Evolutionary conservation across 768 basidiomycete genomes (phyloP).

Genomic region (Saitozyma podzolica): DNA sequence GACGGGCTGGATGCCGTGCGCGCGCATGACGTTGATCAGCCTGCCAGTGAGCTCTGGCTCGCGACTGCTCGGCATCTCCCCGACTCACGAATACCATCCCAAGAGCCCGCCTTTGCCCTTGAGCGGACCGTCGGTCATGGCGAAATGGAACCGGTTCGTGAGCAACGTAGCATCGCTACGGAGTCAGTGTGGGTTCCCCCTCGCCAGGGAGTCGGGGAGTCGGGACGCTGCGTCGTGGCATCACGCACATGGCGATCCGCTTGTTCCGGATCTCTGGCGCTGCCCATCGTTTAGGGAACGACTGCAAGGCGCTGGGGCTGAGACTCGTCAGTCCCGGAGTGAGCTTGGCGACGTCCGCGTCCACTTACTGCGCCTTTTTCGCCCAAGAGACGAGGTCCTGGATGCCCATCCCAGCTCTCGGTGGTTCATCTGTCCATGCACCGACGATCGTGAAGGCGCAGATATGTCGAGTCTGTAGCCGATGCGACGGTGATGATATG

Average conservation of each 20-base stretch:
- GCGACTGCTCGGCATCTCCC: background rate
- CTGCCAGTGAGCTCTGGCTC: conserved; percentile 16
- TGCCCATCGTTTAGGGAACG: conserved; percentile 39
- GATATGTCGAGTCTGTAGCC: too few relatives aligned
- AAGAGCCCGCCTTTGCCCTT: conserved; percentile 43
- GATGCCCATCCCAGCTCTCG: conserved; percentile 34
- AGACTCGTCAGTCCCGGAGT: background rate
- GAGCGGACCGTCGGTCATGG: conserved; percentile 30
- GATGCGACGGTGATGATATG: too few relatives aligned
- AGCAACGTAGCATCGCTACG: conserved; percentile 46
- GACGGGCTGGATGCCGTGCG: conserved; percentile 41
- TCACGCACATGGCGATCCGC: conserved; percentile 42
- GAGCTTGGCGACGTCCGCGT: background rate
- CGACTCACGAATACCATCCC: conserved; percentile 50
- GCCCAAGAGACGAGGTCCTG: conserved; percentile 36
- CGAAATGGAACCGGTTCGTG: conserved; percentile 49
- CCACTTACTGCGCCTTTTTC: conserved; percentile 35
- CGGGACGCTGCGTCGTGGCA: background rate
- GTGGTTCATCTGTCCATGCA: too few relatives aligned
- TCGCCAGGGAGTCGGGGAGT: background rate
- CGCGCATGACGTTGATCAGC: conserved; percentile 40
- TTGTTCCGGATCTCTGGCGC: conserved; percentile 37
- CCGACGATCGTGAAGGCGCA: too few relatives aligned
- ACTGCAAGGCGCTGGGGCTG: conserved; percentile 28
- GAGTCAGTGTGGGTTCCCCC: background rate